These are phyloP conservation scores for Phaffia rhodozyma DNA, from an alignment of 1,284 basidiomycete genomes.

Conservation along the genomic window DNA sequence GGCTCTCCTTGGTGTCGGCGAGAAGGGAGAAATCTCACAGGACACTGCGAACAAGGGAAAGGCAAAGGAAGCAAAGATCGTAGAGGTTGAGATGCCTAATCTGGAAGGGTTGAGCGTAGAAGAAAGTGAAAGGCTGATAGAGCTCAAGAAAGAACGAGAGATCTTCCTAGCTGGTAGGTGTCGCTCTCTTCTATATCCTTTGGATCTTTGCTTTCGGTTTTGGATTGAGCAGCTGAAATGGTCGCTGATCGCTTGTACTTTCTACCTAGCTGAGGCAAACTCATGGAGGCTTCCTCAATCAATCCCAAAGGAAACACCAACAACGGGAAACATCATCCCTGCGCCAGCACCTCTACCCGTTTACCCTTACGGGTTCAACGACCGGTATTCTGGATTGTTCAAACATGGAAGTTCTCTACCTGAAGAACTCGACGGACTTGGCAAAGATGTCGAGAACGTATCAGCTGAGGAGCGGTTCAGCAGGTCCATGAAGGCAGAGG, in stretches of 20 bases:
- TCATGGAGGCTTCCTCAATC: constrained; percentile 63
- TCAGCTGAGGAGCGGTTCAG: constrained; percentile 39
- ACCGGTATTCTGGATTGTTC: constrained; percentile 27
- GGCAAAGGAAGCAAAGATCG: not conserved
- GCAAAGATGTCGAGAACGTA: constrained; percentile 48
- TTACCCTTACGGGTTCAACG: not conserved
- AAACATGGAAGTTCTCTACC: constrained; percentile 50
- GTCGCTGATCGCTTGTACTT: not conserved
- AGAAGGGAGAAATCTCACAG: constrained; percentile 27
- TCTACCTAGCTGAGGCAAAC: constrained; percentile 50
- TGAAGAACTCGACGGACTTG: constrained; percentile 69
- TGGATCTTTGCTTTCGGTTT: no score
- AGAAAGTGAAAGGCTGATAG: constrained; percentile 31
- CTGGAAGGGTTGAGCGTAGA: not conserved
- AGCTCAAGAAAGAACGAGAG: constrained; percentile 41
- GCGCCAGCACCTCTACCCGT: constrained; percentile 31
- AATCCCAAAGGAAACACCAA: constrained; percentile 34
- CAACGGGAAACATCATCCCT: constrained; percentile 26
- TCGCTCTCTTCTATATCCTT: constrained; percentile 4
- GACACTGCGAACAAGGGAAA: not conserved
- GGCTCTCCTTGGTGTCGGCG: constrained; percentile 56
- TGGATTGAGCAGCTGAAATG: not conserved
- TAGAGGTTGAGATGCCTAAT: not conserved
- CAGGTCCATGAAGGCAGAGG: constrained; percentile 46
- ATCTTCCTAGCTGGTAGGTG: constrained; percentile 50